Base-by-base conservation (phyloP, 2,329 filamentous ascomycete species). In the Stachybotrys chartarum region DNA sequence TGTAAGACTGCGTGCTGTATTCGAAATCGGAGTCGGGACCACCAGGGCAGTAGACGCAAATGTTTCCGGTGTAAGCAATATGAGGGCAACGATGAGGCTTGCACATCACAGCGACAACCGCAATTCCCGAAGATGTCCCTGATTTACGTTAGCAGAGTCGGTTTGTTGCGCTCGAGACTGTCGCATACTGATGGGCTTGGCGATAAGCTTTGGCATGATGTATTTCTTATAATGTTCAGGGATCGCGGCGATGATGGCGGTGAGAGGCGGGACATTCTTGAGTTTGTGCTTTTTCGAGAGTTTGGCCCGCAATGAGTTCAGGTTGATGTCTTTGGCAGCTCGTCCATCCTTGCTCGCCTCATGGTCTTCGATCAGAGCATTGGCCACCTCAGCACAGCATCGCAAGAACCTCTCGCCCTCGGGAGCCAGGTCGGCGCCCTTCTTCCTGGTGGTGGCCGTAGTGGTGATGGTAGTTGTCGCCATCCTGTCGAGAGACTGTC, bases 211-310 rank as follows among this genome's bases (percentile, higher is more conserved):
- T 18, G 92, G 94, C 59, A 97, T 75, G 58, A 99, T 97, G 67
- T 97, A 97, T 76, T 97, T 99, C 79, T 97, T 99, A 77, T 97
- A 97, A 71, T 97, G 92, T 70, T 99, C 94, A n/a, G 95, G 95
- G 42, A 99, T 93, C 10, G 94, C 94, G 54, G 94, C 91, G 68
- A 99, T 97, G 68, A 99, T 99, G 57, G 94, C 93, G 8, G 93
- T 97, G 60, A 99, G 77, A 30, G 95, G 91, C 35, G 94, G 94
- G 63, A 96, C 90, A 58, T 85, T 91, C 70, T 85, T 87, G 58
- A 99, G 78, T 69, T 86, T 88, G 76, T 97, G 91, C 76, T 97
- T 97, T 76, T 94, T 96, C 50, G 94, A 84, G 59, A 96, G 84
- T 68, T 92, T 92, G 54, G 90, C 86, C 50, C 94, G 86, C 61